Evolutionary conservation across 2,329 filamentous ascomycete genomes (phyloP), one percentile per base, ranked within the genome.

Genomic region (Alternaria ventricosa): DNA sequence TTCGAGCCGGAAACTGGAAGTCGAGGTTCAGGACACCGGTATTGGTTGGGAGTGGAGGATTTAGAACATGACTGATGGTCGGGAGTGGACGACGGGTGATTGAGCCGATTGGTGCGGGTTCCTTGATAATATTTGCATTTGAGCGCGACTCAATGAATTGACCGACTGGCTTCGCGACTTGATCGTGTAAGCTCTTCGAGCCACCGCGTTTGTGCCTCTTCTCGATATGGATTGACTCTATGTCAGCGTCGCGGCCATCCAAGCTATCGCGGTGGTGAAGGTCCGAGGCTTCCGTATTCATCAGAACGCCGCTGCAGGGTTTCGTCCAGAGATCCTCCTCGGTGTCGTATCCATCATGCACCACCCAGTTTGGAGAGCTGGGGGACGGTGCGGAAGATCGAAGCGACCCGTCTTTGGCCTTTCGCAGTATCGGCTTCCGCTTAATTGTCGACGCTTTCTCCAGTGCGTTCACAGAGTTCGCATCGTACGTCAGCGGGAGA

Each of bases 401-500:
- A 20, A 10, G n/a, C 27, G 25, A 50, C 6, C 4, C 7, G 11
- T 15, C 27, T 13, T 30, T 28, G 3, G 9, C 4, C 11, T 30
- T 5, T 20, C 47, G 27, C 20, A 25, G 10, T 50, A 30, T 30
- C 13, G 25, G n/a, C 25, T 30, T 50, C 10, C 25, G n/a, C 25
- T 18, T 30, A 2, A 30, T 22, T 4, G 27, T 0, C 6, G 27
- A n/a, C 18, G 10, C 3, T 11, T 12, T 50, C 18, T n/a, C 15
- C 6, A 20, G 12, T 4, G 11, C n/a, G 12, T 15, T 28, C 1
- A 0, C 2, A 49, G 46, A 18, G 20, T n/a, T 23, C 3, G n/a
- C 0, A 10, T 12, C 6, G n/a, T 49, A 20, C 4, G 6, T 28
- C n/a, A 18, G 2, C 0, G 15, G 25, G 0, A 12, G 46, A 1